Evolutionary conservation across 164 flowering plant genomes (phyloP), one percentile per base, ranked within the genome.

Genomic region (Vitis riparia): DNA sequence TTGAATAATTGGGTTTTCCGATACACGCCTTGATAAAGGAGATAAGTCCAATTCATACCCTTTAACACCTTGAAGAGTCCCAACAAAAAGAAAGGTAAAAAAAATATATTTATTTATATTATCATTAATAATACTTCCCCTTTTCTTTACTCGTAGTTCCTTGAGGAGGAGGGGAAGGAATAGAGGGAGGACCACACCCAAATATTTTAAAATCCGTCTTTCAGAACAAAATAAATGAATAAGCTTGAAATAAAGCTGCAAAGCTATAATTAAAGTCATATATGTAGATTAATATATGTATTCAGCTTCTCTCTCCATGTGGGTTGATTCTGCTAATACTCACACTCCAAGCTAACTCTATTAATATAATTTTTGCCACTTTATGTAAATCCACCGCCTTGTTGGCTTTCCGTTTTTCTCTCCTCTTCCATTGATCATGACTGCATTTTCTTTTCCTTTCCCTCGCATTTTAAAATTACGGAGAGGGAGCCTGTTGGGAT

Each of bases 211-310:
- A 19, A 58, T 71, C 4, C 4, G 8, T 12, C 37, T 17, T 37
- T 23, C 7, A 61, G 29, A 48, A 48, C 16, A 37, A 27, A 14
- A 30, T 58, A 63, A 62, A 37, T 62, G 32, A 58, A 17, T 37
- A 66, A 69, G 65, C 57, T 67, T 52, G 63, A 66, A 70, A 73
- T 58, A 77, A 77, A 77, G 81, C 81, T 73, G 79, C 76, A 77
- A 75, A 77, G 71, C 44, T 62, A 71, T 65, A 63, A 72, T 73
- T 73, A 80, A 78, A 75, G 74, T 50, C 29, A 67, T 14, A 65
- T 19, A 29, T 37, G 7, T 37, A 37, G 1, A 3, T 32, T 53
- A 10, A 37, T 37, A 37, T 37, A 37, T 37, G 7, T 37, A 37
- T 37, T 77, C 29, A 63, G 69, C 75, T 73, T 9, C 59, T 49